Conservation (phyloP, 2,329 filamentous ascomycete species). For the Clathrospora elynae region DNA sequence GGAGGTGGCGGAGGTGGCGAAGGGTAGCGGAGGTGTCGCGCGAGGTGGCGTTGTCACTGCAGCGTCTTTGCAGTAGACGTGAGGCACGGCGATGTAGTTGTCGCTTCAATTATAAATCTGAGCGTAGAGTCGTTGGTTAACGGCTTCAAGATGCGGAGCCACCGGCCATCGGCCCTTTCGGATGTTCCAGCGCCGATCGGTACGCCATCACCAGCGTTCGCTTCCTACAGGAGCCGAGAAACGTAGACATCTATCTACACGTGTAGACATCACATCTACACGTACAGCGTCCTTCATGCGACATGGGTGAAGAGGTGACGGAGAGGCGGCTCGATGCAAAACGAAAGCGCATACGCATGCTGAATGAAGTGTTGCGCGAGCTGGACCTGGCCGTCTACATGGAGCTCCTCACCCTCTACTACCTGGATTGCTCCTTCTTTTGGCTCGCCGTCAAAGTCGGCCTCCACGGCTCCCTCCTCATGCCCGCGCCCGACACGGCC, state of each 20-base stretch:
- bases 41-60: conserved; percentile 11
- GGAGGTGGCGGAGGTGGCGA: conserved; percentile 27
- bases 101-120: neutral
- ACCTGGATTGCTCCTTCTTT: conserved; percentile 66
- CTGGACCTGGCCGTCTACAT: conserved; percentile 66
- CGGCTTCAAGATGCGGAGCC: conserved; percentile 24
- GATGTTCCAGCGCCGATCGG: conserved; percentile 41
- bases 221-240: neutral
- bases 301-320: conserved; percentile 26
- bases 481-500: conserved; percentile 59
- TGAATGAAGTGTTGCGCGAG: conserved; percentile 62
- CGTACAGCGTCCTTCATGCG: too few species aligned
- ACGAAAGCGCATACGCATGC: conserved; percentile 45
- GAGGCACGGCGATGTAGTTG: neutral
- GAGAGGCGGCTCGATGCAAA: conserved; percentile 43
- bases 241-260: neutral
- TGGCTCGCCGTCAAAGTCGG: conserved; percentile 61
- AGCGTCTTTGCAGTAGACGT: neutral
- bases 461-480: conserved; percentile 63
- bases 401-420: conserved; percentile 65
- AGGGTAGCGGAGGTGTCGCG: conserved; percentile 32
- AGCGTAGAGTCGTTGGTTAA: conserved; percentile 2
- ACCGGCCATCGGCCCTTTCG: conserved; percentile 32
- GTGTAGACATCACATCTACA: too few species aligned
- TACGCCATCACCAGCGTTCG: conserved; percentile 9